phyloP scores from a whole-genome alignment of 768 basidiomycete genomes.

The Lactifluus subvellereus region DNA sequence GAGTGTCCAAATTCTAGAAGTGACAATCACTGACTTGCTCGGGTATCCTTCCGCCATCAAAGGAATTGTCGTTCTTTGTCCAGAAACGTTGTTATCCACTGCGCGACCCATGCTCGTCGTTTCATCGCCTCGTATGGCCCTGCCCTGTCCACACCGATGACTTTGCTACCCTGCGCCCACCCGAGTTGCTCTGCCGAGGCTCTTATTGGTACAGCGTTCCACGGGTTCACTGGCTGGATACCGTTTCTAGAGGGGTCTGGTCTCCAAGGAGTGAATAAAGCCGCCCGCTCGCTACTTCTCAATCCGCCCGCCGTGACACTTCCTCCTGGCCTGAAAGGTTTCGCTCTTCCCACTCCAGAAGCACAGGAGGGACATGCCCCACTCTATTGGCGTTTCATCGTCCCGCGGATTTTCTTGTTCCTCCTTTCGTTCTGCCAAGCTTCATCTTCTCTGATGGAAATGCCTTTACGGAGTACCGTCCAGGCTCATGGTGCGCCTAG shows the following conservation, averaged over 20 bases:
- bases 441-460: constrained; percentile 28
- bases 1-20: background rate
- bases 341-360: background rate
- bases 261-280: constrained; percentile 6
- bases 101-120: constrained; percentile 15
- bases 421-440: constrained; percentile 52
- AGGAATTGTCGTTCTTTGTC: constrained; percentile 21
- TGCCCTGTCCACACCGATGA: constrained; percentile 3
- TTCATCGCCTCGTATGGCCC: constrained; percentile 3
- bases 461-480: constrained; percentile 19
- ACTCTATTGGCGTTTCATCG: constrained; percentile 31
- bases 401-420: constrained; percentile 47
- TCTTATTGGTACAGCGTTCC: constrained; percentile 9
- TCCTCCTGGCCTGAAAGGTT: constrained; percentile 21
- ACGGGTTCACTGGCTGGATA: constrained; percentile 12
- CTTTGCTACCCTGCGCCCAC: constrained; percentile 10
- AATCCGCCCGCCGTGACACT: constrained; percentile 20
- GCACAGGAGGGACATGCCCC: constrained; percentile 21
- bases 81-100: constrained; percentile 14
- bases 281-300: constrained; percentile 8
- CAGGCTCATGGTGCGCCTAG: constrained; percentile 31
- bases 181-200: background rate
- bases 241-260: constrained; percentile 18
- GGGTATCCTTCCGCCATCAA: constrained; percentile 1
- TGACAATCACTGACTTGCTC: constrained; percentile 4